These are phyloP conservation scores for Pneumocystis carinii DNA, from an alignment of 1,139 yeast species.

Conservation along the genomic window DNA sequence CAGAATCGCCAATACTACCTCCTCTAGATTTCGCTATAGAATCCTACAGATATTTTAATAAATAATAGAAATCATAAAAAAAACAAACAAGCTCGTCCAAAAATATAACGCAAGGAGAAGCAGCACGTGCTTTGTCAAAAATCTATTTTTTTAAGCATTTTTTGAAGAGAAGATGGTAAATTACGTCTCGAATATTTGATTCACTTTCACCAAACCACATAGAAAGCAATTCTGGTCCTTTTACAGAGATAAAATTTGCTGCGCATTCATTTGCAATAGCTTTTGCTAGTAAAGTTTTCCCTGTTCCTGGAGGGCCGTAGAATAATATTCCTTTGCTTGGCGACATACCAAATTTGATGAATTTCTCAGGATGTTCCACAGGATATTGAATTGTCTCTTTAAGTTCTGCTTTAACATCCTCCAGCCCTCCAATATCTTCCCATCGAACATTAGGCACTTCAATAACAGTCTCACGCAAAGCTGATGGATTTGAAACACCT, in stretches of 20 bases:
- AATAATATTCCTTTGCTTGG: conserved; percentile 97
- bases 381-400: conserved; percentile 99
- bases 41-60: conserved; percentile 29
- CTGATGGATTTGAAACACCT: conserved; percentile 97
- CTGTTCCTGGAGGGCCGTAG: conserved; percentile 99
- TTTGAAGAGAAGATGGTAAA: not conserved
- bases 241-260: conserved; percentile 90
- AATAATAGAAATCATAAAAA: not conserved
- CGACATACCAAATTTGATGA: conserved; percentile 90
- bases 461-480: conserved; percentile 97
- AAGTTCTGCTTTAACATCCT: conserved; percentile 85
- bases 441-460: conserved; percentile 96
- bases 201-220: conserved; percentile 99
- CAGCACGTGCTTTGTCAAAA: conserved; percentile 96
- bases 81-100: conserved; percentile 56
- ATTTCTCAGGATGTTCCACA: conserved; percentile 95
- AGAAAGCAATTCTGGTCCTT: conserved; percentile 92
- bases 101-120: conserved; percentile 96
- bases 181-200: conserved; percentile 72
- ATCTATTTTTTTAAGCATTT: conserved; percentile 25
- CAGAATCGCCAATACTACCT: conserved; percentile 83
- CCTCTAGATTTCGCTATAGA: conserved; percentile 97
- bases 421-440: conserved; percentile 96
- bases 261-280: conserved; percentile 98
- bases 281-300: conserved; percentile 92